These are phyloP conservation scores for Typha latifolia DNA, from an alignment of 176 grass and related monocot genomes.

Conservation along the genomic window DNA sequence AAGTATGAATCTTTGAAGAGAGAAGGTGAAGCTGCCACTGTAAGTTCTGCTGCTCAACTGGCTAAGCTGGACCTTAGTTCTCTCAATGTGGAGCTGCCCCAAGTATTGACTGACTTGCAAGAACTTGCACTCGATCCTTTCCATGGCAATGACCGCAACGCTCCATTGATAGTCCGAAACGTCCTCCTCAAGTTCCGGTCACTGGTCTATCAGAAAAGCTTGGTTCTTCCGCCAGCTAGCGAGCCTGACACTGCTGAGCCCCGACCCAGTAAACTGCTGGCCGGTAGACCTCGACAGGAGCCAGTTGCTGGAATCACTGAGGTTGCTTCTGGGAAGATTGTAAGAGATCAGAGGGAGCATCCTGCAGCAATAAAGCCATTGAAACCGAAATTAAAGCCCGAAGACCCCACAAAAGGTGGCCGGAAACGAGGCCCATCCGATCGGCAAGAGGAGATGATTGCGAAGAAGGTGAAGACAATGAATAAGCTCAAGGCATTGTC, in stretches of 20 bases:
- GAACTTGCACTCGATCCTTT: constrained; percentile 58
- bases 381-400: constrained; percentile 25
- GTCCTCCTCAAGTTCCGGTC: constrained; percentile 72
- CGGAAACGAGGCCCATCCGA: constrained; percentile 57
- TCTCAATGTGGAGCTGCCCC: constrained; percentile 29
- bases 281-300: neutral
- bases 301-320: too few species aligned
- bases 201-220: constrained; percentile 65
- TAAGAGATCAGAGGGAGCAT: neutral
- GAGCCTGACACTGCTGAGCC: constrained; percentile 28
- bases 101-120: constrained; percentile 59
- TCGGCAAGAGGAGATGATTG: constrained; percentile 51
- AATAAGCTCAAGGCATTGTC: constrained; percentile 55
- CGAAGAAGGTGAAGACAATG: constrained; percentile 75
- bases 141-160: constrained; percentile 34
- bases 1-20: neutral
- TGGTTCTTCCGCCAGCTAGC: constrained; percentile 38
- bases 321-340: too few species aligned
- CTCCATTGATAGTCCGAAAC: constrained; percentile 28
- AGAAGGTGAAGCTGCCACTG: too few species aligned
- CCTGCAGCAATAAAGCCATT: constrained; percentile 21
- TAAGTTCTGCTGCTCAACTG: neutral
- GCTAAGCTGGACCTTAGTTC: constrained; percentile 16
- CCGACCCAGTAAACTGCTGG: neutral
- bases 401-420: constrained; percentile 35